Conservation (phyloP, 208 protist genomes). For the Leishmania martiniquensis region DNA sequence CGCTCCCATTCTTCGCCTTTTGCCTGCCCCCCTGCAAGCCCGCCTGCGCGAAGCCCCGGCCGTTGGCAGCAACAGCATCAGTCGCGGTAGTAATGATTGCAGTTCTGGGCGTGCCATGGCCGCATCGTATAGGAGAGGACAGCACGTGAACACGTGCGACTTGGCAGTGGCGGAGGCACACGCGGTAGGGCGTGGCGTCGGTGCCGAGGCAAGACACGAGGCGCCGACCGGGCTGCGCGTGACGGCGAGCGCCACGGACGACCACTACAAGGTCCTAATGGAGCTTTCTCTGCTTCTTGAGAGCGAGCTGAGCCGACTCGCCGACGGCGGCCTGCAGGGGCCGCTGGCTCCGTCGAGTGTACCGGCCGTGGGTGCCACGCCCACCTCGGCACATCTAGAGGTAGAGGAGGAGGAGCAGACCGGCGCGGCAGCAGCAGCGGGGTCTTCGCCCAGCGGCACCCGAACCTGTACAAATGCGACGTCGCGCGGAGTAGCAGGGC, state of each 20-base stretch:
- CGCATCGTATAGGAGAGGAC: not conserved
- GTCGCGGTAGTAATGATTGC: not conserved
- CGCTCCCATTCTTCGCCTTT: slow-evolving; percentile 33
- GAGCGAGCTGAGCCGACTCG: slow-evolving; percentile 23
- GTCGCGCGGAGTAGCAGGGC: not conserved
- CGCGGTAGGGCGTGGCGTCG: not conserved
- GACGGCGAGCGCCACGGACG: slow-evolving; percentile 12
- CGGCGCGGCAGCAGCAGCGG: not conserved
- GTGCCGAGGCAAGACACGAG: not conserved
- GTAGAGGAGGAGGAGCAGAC: slow-evolving; percentile 6
- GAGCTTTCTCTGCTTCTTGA: slow-evolving; percentile 28
- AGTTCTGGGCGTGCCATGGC: not conserved
- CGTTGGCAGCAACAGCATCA: not conserved
- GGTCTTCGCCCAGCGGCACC: not conserved
- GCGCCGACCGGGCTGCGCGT: not conserved
- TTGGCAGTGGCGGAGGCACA: slow-evolving; percentile 5
- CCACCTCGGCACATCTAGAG: not conserved
- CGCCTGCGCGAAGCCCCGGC: slow-evolving; percentile 20
- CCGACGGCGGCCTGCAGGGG: not conserved
- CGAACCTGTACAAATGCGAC: not conserved
- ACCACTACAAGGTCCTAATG: slow-evolving; percentile 27
- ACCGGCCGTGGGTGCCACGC: not conserved
- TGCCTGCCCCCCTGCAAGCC: slow-evolving; percentile 27
- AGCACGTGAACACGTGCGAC: not conserved
- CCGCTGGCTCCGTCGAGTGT: not conserved